phyloP scores from a whole-genome alignment of 2,329 filamentous ascomycete species.

The Herpomyces periplanetae region DNA sequence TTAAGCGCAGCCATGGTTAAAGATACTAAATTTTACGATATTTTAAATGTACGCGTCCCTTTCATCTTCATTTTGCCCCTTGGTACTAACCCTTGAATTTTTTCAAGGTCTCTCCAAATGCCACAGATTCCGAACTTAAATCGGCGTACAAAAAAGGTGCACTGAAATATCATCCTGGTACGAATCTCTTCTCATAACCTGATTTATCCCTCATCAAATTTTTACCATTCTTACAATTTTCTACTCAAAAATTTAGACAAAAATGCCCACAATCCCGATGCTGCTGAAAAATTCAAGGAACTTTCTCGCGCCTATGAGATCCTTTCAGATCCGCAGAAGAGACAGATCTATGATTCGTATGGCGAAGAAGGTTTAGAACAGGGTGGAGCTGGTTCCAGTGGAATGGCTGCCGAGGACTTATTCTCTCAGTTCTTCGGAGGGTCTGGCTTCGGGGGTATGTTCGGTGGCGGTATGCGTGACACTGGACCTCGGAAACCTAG shows the following conservation, averaged over 20 bases:
- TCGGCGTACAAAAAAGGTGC: conserved; percentile 55
- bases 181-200: conserved; percentile 5
- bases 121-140: conserved; percentile 54
- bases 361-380: conserved; percentile 72
- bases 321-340: conserved; percentile 66
- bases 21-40: conserved; percentile 39
- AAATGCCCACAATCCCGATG: conserved; percentile 66
- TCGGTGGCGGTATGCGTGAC: conserved; percentile 30
- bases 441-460: conserved; percentile 20
- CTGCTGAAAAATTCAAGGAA: conserved; percentile 95
- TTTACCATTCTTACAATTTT: conserved; percentile 1
- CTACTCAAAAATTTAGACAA: conserved; percentile 22
- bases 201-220: conserved; percentile 3
- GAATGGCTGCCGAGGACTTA: conserved; percentile 76
- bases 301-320: conserved; percentile 82
- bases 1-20: conserved; percentile 25
- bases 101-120: conserved; percentile 28
- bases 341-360: conserved; percentile 75
- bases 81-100: conserved; percentile 5
- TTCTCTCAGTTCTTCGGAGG: conserved; percentile 87
- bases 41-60: conserved; percentile 22
- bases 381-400: conserved; percentile 31
- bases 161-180: conserved; percentile 49
- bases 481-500: conserved; percentile 60
- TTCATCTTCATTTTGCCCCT: conserved; percentile 2